phyloP scores from a whole-genome alignment of 1,284 basidiomycete species.

The Cutaneotrichosporon dermatis region DNA sequence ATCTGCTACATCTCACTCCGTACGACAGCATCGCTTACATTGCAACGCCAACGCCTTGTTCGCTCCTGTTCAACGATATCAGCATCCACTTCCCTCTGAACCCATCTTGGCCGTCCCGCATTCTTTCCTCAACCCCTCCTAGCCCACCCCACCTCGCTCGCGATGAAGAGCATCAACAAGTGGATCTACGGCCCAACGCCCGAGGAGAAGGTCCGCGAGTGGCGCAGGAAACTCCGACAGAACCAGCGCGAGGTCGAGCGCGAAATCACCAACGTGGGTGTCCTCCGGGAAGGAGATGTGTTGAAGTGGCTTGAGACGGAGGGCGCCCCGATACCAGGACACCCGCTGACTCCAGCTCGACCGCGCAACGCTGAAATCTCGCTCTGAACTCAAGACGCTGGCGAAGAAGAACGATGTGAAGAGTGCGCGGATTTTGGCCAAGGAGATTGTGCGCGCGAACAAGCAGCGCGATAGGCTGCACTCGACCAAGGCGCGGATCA shows the following conservation, averaged over 20 bases:
- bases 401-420: constrained; percentile 89
- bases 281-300: too few species aligned
- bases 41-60: too few species aligned
- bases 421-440: constrained; percentile 84
- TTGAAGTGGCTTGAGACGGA: too few species aligned
- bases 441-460: constrained; percentile 88
- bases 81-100: too few species aligned
- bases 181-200: constrained; percentile 92
- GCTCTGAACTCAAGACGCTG: constrained; percentile 77
- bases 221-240: constrained; percentile 76
- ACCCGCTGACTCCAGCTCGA: constrained; percentile 65
- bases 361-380: constrained; percentile 72
- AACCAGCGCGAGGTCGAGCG: constrained; percentile 78
- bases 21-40: background rate
- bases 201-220: constrained; percentile 81
- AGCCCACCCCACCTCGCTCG: background rate
- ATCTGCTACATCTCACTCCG: background rate
- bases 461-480: constrained; percentile 92
- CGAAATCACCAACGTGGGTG: constrained; percentile 87
- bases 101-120: too few species aligned
- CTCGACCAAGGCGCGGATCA: constrained; percentile 86
- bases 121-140: background rate
- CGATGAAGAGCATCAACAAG: constrained; percentile 46
- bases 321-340: too few species aligned
- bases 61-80: too few species aligned